Evolutionary conservation across 2,329 filamentous ascomycete genomes (phyloP), one percentile per base, ranked within the genome.

Genomic region (Cytospora piceicola): DNA sequence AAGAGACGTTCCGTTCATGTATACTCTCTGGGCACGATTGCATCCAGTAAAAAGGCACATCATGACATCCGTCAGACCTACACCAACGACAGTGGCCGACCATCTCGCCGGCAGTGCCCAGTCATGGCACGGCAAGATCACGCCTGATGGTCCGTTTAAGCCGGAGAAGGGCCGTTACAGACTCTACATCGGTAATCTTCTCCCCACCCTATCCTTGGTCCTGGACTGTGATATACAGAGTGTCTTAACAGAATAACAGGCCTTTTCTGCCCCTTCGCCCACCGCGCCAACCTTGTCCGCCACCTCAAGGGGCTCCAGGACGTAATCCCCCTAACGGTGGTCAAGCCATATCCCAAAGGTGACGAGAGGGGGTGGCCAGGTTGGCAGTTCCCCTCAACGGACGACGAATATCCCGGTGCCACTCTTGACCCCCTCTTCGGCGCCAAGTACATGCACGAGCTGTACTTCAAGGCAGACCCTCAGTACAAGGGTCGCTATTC

Each of bases 311-410:
- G 84, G 39, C 79, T 90, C 2, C 77, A 83, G 39, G 74, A 81
- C 14, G 77, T 84, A 42, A 82, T 89, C 53, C 78, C 82, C 7
- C 71, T 88, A 24, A 86, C 84, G 1, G 78, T 89, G 4, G 86
- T 90, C 1, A 85, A 84, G 69, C 83, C 88, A 0, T 90, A 90
- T 68, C 88, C 88, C 0, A 91, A 90, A 72, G 87, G 86, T 59
- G 82, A 88, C 69, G 80, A 83, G 22, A 81, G 83, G 9, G 87
- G 88, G 39, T 89, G 86, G 84, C 85, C 85, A 0, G 87, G 86
- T 17, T 88, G 85, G 85, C 78, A 80, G 34, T 90, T 90, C 70
- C 83, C 86, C 0, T 75, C 75, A 3, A 77, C 78, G 0, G 73
- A 82, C 63, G 76, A 82, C 56, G 79, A 83, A 69, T 90, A 89